Percentiles rank a stretch among this genome's conserved stretches.
These are phyloP conservation scores for Cercospora berteroae DNA, from an alignment of 2,329 filamentous ascomycete species.

Conservation along the genomic window DNA sequence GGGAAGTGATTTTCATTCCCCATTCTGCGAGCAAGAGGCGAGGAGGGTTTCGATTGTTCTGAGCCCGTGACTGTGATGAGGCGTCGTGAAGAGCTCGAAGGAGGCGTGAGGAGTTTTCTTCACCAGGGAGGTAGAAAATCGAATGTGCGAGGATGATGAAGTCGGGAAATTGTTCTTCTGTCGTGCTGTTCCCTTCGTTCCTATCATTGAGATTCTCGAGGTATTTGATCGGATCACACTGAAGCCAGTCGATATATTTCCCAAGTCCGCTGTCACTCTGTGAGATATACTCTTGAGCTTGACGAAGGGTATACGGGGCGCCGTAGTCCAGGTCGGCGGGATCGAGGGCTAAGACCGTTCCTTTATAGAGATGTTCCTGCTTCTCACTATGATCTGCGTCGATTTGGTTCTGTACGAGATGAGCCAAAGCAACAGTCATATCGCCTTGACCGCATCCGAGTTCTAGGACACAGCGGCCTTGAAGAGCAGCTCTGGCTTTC, in stretches of 20 bases:
- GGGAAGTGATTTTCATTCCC: not conserved
- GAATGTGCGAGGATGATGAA: conserved; percentile 18
- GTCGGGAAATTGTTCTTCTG: not conserved
- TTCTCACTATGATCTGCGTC: not conserved
- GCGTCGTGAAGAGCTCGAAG: not conserved
- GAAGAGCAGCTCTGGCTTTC: not conserved
- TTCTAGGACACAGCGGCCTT: conserved; percentile 47
- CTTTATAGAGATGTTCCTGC: fast-evolving
- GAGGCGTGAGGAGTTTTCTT: conserved; percentile 5
- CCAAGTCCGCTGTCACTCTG: not conserved
- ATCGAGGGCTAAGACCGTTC: conserved; percentile 10
- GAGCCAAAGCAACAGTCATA: conserved; percentile 55
- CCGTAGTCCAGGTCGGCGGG: conserved; percentile 17
- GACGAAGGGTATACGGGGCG: conserved; percentile 11
- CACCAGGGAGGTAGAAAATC: conserved; percentile 14
- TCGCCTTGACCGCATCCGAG: conserved; percentile 62
- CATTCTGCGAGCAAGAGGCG: conserved; percentile 18
- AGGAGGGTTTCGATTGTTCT: not conserved
- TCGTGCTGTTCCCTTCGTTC: not conserved
- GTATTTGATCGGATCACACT: conserved; percentile 11
- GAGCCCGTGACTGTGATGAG: not conserved
- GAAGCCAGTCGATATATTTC: conserved; percentile 10
- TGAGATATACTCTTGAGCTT: conserved; percentile 9
- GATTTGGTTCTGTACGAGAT: conserved; percentile 34
- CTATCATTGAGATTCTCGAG: not conserved